Evolutionary conservation across 495 filamentous ascomycete species (phyloP).

Genomic region (Pseudoneurospora amorphoporcata): DNA sequence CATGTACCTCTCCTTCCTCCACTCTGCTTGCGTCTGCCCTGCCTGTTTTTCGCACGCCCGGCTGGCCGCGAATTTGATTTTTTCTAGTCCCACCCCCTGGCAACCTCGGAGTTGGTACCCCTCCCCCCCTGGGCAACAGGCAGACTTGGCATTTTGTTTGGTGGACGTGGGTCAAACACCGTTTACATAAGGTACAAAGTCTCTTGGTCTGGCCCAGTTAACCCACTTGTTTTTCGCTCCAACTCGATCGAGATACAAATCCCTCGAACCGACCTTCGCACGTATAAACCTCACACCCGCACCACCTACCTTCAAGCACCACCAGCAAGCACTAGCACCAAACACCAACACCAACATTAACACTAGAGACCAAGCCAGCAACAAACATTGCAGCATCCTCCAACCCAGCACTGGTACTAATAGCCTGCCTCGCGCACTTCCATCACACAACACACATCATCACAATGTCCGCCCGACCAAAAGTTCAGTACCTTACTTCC

Average conservation of each 20-base stretch:
- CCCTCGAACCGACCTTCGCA: neutral
- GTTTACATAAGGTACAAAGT: neutral
- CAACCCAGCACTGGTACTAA: neutral
- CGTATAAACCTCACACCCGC: neutral
- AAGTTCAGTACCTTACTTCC: constrained; percentile 29
- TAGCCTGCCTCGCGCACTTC: neutral
- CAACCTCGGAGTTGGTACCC: constrained; percentile 2
- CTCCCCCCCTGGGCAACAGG: constrained; percentile 1
- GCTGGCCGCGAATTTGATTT: neutral
- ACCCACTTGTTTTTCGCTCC: neutral
- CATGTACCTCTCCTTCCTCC: neutral
- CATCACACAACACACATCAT: constrained; percentile 21
- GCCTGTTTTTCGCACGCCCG: neutral
- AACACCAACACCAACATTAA: neutral
- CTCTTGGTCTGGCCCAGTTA: constrained; percentile 15
- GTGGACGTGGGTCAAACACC: constrained; percentile 1
- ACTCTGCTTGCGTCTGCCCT: neutral
- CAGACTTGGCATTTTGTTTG: constrained; percentile 1
- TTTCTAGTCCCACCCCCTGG: neutral
- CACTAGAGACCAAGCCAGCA: neutral
- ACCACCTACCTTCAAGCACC: neutral
- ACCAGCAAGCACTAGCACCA: neutral
- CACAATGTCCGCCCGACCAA: constrained; percentile 24
- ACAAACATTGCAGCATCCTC: neutral
- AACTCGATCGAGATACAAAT: neutral